These are phyloP conservation scores for Rhodotorula babjevae DNA, from an alignment of 768 basidiomycete species.

Conservation along the genomic window DNA sequence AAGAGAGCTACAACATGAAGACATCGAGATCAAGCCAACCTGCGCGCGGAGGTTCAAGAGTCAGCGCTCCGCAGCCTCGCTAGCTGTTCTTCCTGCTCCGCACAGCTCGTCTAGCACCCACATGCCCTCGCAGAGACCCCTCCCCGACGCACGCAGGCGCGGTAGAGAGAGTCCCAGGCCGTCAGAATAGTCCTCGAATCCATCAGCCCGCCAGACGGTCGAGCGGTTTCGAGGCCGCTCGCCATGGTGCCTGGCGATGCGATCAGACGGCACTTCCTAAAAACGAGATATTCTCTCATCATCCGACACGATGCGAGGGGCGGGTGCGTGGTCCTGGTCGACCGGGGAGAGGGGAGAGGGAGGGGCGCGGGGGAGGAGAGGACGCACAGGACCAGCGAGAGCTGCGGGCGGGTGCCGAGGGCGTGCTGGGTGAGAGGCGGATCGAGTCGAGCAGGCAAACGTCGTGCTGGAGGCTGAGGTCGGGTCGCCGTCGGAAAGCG, in stretches of 20 bases:
- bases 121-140: background rate
- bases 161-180: background rate
- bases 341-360: background rate
- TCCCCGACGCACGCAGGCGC: background rate
- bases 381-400: background rate
- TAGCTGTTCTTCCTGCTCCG: background rate
- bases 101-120: too few species aligned
- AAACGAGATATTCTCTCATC: constrained; percentile 2
- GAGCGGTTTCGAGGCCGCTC: background rate
- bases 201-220: background rate
- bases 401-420: too few species aligned
- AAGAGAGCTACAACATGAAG: background rate
- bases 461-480: too few species aligned
- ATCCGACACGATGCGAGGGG: constrained; percentile 1
- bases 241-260: background rate
- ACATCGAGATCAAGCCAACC: background rate
- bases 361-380: background rate
- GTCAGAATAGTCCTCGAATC: constrained; percentile 4
- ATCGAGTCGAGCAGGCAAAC: too few species aligned
- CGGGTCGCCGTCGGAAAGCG: too few species aligned
- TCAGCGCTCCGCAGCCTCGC: background rate
- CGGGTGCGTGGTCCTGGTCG: background rate
- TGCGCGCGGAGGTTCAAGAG: background rate
- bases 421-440: too few species aligned
- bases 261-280: constrained; percentile 33